Conservation (phyloP, 306 rosid species). For the Rubus idaeus region DNA sequence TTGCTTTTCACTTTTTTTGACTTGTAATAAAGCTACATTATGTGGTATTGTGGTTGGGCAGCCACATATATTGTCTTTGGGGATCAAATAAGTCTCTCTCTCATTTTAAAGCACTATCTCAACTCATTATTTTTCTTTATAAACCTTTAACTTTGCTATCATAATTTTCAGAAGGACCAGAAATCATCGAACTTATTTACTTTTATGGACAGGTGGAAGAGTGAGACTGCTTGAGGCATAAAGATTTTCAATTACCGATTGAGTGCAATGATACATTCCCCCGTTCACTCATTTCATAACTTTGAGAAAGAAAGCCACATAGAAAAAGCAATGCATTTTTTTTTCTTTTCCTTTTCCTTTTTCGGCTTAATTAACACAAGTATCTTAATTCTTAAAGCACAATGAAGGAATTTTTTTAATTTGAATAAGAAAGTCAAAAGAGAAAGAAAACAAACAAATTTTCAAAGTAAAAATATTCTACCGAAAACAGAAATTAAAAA, state of each 20-base stretch:
- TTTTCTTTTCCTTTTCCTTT: too few relatives aligned
- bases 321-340: background rate
- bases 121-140: background rate
- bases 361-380: background rate
- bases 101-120: background rate
- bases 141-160: background rate
- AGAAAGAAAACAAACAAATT: too few relatives aligned
- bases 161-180: background rate
- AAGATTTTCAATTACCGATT: background rate
- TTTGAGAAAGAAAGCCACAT: background rate
- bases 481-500: too few relatives aligned
- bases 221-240: background rate
- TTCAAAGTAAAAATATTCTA: too few relatives aligned
- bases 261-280: background rate
- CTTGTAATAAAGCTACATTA: background rate
- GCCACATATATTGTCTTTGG: background rate
- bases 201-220: background rate
- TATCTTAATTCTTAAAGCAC: background rate
- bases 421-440: too few relatives aligned
- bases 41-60: background rate
- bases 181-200: background rate
- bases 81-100: background rate
- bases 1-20: background rate
- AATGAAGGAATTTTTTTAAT: background rate
- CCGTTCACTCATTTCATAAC: background rate